Evolutionary conservation across 208 protist genomes (phyloP).

Genomic region (Leishmania braziliensis): DNA sequence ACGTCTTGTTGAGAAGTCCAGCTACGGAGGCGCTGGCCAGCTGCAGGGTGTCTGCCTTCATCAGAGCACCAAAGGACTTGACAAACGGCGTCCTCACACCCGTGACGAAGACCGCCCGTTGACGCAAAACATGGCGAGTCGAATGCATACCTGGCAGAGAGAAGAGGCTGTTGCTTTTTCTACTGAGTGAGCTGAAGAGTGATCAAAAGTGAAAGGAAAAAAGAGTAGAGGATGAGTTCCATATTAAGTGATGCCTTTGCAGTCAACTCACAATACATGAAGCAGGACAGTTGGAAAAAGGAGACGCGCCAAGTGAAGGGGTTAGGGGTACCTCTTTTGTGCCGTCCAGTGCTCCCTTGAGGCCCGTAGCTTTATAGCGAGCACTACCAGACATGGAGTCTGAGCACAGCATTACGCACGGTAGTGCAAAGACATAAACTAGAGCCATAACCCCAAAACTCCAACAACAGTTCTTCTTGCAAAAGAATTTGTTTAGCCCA

Average conservation of each 20-base stretch:
- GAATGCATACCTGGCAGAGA: constrained; percentile 28
- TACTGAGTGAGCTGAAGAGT: background rate
- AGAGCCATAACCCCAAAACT: background rate
- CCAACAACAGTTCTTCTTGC: background rate
- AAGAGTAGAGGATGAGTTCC: background rate
- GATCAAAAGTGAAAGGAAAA: background rate
- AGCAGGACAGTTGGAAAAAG: background rate
- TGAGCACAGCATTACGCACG: background rate
- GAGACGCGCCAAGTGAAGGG: background rate
- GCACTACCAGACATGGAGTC: background rate
- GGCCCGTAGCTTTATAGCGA: background rate
- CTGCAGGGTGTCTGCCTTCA: constrained; percentile 63
- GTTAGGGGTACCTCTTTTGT: background rate
- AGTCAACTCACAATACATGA: background rate
- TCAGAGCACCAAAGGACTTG: constrained; percentile 74
- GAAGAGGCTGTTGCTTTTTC: background rate
- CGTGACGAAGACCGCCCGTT: constrained; percentile 64
- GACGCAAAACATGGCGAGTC: constrained; percentile 25
- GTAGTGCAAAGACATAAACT: background rate
- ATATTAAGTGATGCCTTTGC: background rate
- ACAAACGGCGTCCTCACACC: constrained; percentile 74
- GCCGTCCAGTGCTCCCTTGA: background rate
- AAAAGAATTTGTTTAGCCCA: background rate
- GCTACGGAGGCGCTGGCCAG: constrained; percentile 65
- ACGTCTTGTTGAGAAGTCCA: constrained; percentile 71